phyloP scores from a whole-genome alignment of 106 monocot species.

The Xerophyta viscosa region DNA sequence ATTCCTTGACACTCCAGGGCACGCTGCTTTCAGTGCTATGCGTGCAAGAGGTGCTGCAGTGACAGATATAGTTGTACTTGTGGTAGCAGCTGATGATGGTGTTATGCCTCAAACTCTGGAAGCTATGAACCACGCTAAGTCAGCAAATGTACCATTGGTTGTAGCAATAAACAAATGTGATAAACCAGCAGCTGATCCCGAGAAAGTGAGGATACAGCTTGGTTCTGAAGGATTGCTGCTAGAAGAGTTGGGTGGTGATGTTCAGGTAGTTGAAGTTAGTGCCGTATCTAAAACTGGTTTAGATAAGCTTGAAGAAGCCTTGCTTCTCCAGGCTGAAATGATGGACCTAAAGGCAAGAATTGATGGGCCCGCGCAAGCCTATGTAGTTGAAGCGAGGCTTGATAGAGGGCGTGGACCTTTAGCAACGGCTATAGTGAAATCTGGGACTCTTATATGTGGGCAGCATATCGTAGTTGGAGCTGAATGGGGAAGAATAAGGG shows the following conservation, averaged over 20 bases:
- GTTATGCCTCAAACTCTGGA: constrained; percentile 97
- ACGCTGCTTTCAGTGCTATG: constrained; percentile 98
- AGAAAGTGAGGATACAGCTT: constrained; percentile 76
- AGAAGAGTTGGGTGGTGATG: constrained; percentile 93
- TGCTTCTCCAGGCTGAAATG: constrained; percentile 91
- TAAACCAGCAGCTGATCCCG: constrained; percentile 81
- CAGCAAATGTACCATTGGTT: constrained; percentile 78
- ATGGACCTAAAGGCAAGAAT: constrained; percentile 86
- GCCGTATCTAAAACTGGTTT: constrained; percentile 54
- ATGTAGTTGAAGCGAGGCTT: constrained; percentile 91
- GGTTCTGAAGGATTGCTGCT: constrained; percentile 74
- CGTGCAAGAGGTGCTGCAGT: constrained; percentile 96
- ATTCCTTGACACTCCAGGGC: constrained; percentile 92
- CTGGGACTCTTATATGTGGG: constrained; percentile 62
- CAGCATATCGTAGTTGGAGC: constrained; percentile 82
- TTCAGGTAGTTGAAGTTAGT: constrained; percentile 91
- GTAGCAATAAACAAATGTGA: constrained; percentile 99
- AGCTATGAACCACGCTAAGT: constrained; percentile 83
- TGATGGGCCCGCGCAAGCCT: constrained; percentile 83
- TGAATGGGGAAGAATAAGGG: constrained; percentile 80
- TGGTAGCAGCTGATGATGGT: constrained; percentile 97
- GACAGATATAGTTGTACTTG: constrained; percentile 92
- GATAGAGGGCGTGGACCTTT: constrained; percentile 82
- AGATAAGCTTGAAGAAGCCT: constrained; percentile 86
- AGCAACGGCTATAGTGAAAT: constrained; percentile 81